phyloP scores from a whole-genome alignment of 768 basidiomycete species.

The Termitomyces sp. region DNA sequence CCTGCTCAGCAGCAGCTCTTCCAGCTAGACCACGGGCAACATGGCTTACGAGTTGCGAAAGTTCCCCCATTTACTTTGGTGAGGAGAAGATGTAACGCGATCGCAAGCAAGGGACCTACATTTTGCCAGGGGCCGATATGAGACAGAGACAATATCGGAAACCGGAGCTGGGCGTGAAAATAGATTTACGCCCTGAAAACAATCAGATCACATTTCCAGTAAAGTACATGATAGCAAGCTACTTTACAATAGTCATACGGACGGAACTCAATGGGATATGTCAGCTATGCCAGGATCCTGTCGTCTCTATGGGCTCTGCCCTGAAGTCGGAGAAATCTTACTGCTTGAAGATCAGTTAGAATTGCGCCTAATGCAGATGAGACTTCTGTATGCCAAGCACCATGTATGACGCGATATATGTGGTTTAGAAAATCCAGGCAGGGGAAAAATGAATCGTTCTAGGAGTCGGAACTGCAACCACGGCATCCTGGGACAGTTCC shows the following conservation, averaged over 20 bases:
- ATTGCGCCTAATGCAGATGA: not conserved
- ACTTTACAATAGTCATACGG: not conserved
- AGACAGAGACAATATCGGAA: conserved; percentile 6
- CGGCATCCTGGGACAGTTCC: conserved; percentile 59
- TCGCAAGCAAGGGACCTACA: not conserved
- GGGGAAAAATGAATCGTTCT: conserved; percentile 3
- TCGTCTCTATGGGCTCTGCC: not conserved
- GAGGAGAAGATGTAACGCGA: not conserved
- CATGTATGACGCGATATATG: not conserved
- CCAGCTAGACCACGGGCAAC: conserved; percentile 26
- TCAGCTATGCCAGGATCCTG: not conserved
- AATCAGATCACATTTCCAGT: not conserved
- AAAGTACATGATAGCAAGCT: conserved; percentile 3
- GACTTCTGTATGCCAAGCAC: not conserved
- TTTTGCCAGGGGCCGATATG: not conserved
- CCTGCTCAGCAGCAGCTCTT: conserved; percentile 46
- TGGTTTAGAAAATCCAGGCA: not conserved
- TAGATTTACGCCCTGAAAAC: not conserved
- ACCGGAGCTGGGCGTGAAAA: conserved; percentile 5
- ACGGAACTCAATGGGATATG: not conserved
- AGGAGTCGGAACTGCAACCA: conserved; percentile 89
- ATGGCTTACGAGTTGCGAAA: conserved; percentile 31
- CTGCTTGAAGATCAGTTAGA: not conserved
- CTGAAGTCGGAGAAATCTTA: not conserved
- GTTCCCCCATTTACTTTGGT: conserved; percentile 40